Conservation (phyloP, 768 basidiomycete genomes). For the Hericium erinaceus region DNA sequence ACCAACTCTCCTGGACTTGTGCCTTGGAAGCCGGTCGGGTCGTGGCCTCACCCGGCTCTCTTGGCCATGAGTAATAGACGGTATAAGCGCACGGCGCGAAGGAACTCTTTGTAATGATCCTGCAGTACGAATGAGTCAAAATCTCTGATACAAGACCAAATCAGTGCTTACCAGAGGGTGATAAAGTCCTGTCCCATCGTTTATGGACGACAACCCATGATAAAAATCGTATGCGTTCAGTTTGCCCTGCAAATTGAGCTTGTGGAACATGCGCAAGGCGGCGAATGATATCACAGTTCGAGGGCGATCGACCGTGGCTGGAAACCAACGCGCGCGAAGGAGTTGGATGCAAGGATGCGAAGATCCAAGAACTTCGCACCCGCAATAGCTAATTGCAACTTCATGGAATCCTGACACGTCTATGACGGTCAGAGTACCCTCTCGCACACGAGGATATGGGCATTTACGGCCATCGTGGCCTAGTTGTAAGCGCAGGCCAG, state of each 20-base stretch:
- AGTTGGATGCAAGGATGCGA: background rate
- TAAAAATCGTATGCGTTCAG: conserved; percentile 3
- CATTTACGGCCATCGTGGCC: background rate
- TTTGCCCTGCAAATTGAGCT: conserved; percentile 3
- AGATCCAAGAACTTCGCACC: background rate
- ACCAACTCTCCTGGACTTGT: background rate
- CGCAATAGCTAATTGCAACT: background rate
- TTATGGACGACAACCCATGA: background rate
- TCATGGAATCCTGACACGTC: background rate
- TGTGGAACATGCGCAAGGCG: background rate
- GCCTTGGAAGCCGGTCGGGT: conserved; percentile 1
- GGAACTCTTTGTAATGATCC: conserved; percentile 2
- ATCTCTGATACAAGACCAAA: background rate
- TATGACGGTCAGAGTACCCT: background rate
- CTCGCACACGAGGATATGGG: background rate
- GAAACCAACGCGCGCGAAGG: conserved; percentile 3
- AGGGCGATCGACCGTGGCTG: background rate
- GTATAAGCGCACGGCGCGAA: background rate
- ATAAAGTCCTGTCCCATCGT: background rate
- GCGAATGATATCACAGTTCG: conserved; percentile 1
- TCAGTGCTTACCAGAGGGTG: background rate
- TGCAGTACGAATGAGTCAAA: background rate
- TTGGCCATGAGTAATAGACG: background rate
- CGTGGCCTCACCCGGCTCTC: background rate
- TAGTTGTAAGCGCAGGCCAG: background rate